Evolutionary conservation across 2,329 filamentous ascomycete genomes (phyloP).

Genomic region (Trichoderma sp.): DNA sequence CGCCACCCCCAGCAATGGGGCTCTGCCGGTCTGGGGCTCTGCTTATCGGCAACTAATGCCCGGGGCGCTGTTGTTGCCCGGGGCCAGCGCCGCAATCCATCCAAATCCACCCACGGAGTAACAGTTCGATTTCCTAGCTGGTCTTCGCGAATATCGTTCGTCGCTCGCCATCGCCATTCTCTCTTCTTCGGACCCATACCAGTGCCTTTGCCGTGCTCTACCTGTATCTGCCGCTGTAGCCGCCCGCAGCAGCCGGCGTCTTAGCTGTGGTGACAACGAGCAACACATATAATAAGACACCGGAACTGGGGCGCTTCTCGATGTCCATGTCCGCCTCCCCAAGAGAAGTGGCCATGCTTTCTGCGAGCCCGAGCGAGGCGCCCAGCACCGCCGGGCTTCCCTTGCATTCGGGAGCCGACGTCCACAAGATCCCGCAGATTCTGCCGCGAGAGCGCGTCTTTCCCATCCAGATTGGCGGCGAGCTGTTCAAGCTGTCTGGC

Average conservation of each 20-base stretch:
- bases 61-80: not conserved
- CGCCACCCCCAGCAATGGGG: not conserved
- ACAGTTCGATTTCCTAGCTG: not conserved
- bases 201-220: not conserved
- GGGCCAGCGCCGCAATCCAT: not conserved
- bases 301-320: not conserved
- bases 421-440: slow-evolving; percentile 53
- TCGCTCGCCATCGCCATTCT: not conserved
- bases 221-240: not conserved
- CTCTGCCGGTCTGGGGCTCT: not conserved
- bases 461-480: slow-evolving; percentile 69
- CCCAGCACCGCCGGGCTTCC: slow-evolving; percentile 27
- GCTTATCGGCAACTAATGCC: not conserved
- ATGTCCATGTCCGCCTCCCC: slow-evolving; percentile 1
- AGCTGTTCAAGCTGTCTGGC: slow-evolving; percentile 70
- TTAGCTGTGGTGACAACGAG: not conserved
- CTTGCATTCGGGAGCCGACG: slow-evolving; percentile 32
- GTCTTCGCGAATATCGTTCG: not conserved
- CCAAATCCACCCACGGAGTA: not conserved
- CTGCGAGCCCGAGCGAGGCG: slow-evolving; percentile 30
- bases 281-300: not conserved
- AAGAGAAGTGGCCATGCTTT: slow-evolving; percentile 27
- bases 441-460: slow-evolving; percentile 72
- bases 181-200: not conserved
- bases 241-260: not conserved